Evolutionary conservation across 495 filamentous ascomycete species (phyloP), one percentile per base, ranked within the genome.

Genomic region (Xylaria telfairii): DNA sequence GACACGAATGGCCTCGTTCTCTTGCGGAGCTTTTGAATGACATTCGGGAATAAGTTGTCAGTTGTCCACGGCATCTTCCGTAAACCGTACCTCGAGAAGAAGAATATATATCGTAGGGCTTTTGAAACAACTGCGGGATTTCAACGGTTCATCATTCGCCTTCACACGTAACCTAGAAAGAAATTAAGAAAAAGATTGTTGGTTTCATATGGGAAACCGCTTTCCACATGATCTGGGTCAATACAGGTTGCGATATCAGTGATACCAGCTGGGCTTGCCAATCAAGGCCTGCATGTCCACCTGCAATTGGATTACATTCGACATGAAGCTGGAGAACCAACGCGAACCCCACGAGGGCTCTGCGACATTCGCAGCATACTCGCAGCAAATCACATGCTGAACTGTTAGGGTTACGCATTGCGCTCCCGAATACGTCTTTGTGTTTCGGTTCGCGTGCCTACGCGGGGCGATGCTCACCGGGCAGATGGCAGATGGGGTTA

Each of bases 1-100:
- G 67, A 53, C 49, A 69, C 57, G 34, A 62, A 44, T 21, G 67
- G 67, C n/a, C 32, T 69, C 46, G 44, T 69, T 32, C 67, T 69
- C 34, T 53, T 34, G n/a, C 67, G 67, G 42, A 54, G 57, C 10
- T 13, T 63, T 15, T 34, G 57, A 44, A 69, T 54, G 34, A 69
- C 4, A 46, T 69, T 69, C 34, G 57, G 57, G 30, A 63, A 54
- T n/a, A 63, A 51, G 59, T 69, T 46, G 37, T 69, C 67, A 3
- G 67, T 69, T 63, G 34, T 28, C 57, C 57, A 63, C 54, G 37
- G 42, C 57, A 69, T 63, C 15, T 54, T 69, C 7, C 21, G 32
- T 28, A 30, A 28, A 41, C n/a, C 10, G 15, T 19, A 30, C 15
- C n/a, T 46, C 37, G 4, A 26, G 0, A 44, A 41, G 54, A 21